These are phyloP conservation scores for Botrytis sinoallii DNA, from an alignment of 2,329 filamentous ascomycete genomes.

Conservation along the genomic window DNA sequence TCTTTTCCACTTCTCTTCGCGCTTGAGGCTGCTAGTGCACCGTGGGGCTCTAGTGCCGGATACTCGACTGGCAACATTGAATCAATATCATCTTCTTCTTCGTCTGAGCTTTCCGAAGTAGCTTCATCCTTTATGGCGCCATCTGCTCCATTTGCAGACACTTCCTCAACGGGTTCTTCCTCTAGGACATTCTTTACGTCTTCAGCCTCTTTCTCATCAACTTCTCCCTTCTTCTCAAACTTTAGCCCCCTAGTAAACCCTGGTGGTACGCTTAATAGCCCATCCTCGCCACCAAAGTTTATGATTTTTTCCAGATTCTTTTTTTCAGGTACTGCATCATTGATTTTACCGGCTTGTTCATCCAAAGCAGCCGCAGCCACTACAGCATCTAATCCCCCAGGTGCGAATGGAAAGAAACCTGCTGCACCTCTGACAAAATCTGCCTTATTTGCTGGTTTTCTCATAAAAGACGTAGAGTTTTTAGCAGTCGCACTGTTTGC, in stretches of 20 bases:
- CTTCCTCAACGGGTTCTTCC: constrained; percentile 18
- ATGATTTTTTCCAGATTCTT: constrained; percentile 80
- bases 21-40: constrained; percentile 68
- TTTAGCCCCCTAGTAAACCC: constrained; percentile 77
- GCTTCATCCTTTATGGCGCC: constrained; percentile 36
- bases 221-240: constrained; percentile 57
- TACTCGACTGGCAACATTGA: constrained; percentile 88
- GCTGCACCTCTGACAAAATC: constrained; percentile 92
- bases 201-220: constrained; percentile 50
- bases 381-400: constrained; percentile 82
- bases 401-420: constrained; percentile 91
- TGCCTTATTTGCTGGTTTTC: constrained; percentile 80
- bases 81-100: constrained; percentile 69
- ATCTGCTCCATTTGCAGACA: constrained; percentile 35
- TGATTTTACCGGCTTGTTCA: constrained; percentile 63
- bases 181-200: constrained; percentile 22
- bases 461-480: constrained; percentile 84
- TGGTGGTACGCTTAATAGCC: constrained; percentile 76
- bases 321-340: constrained; percentile 42
- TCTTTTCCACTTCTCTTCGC: constrained; percentile 74
- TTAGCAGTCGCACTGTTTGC: constrained; percentile 88
- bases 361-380: constrained; percentile 83
- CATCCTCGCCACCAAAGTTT: constrained; percentile 72
- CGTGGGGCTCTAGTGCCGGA: constrained; percentile 81
- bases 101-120: constrained; percentile 39